phyloP scores from a whole-genome alignment of 768 basidiomycete species.

The Holtermanniella nyarrowii region DNA sequence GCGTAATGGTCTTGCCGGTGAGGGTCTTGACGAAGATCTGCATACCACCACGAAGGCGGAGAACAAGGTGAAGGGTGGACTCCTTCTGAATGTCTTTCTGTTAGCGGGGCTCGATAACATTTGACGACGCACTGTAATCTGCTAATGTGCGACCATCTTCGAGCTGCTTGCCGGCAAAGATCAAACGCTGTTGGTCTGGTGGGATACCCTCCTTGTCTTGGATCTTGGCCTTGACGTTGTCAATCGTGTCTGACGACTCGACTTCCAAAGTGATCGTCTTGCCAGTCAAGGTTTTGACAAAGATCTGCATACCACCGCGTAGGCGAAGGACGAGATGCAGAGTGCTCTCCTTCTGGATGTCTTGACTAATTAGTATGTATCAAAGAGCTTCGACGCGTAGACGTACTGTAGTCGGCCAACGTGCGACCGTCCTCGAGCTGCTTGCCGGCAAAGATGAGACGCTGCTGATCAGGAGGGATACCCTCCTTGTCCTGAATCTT shows the following conservation, averaged over 20 bases:
- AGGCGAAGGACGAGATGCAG: constrained; percentile 59
- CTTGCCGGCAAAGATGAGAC: constrained; percentile 85
- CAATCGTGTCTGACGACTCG: constrained; percentile 85
- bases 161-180: constrained; percentile 86
- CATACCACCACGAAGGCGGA: constrained; percentile 81
- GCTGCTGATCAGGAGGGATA: constrained; percentile 86
- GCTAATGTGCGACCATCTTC: constrained; percentile 85
- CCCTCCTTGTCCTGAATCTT: constrained; percentile 94
- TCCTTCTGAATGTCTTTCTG: constrained; percentile 36
- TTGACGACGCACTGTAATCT: constrained; percentile 51
- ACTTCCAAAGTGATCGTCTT: constrained; percentile 51
- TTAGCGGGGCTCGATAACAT: background rate
- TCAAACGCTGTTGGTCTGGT: constrained; percentile 74
- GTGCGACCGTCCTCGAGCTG: constrained; percentile 87
- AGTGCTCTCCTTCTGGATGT: constrained; percentile 42
- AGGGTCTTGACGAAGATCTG: constrained; percentile 39
- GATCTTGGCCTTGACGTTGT: constrained; percentile 89
- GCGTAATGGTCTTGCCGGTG: constrained; percentile 27
- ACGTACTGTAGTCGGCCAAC: constrained; percentile 62
- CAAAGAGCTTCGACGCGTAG: background rate
- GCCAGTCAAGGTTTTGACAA: constrained; percentile 45
- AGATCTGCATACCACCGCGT: constrained; percentile 84
- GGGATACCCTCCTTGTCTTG: constrained; percentile 61
- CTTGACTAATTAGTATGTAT: constrained; percentile 5
- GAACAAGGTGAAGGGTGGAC: constrained; percentile 47